A percentile compares a stretch with the other conserved stretches of the same genome.
Conservation (phyloP, 1,139 yeast genomes). For the Lodderomyces margitis region DNA sequence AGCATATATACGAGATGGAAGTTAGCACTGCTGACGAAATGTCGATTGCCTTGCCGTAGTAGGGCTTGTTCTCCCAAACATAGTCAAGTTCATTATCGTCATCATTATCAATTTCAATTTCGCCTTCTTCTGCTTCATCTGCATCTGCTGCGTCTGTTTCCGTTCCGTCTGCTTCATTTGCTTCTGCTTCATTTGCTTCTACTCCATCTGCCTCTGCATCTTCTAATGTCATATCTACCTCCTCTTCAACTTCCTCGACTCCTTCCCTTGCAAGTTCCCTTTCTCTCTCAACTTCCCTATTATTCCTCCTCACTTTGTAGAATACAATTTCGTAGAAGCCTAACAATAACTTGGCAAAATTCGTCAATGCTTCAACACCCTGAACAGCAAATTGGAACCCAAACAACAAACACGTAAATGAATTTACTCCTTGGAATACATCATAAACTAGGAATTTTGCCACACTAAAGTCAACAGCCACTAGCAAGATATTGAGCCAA, state of each 20-base stretch:
- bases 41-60: slow-evolving; percentile 59
- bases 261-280: slow-evolving; percentile 10
- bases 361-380: slow-evolving; percentile 53
- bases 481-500: slow-evolving; percentile 39
- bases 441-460: slow-evolving; percentile 60
- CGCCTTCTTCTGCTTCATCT: slow-evolving; percentile 11
- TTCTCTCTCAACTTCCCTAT: slow-evolving; percentile 5
- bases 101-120: slow-evolving; percentile 12
- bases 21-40: slow-evolving; percentile 46
- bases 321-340: slow-evolving; percentile 56
- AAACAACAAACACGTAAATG: slow-evolving; percentile 54
- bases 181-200: slow-evolving; percentile 25
- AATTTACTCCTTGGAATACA: slow-evolving; percentile 51
- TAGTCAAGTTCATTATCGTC: slow-evolving; percentile 54
- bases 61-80: slow-evolving; percentile 70
- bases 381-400: slow-evolving; percentile 77
- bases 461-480: slow-evolving; percentile 49
- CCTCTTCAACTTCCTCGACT: slow-evolving; percentile 12
- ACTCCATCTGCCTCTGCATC: slow-evolving; percentile 46
- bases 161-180: slow-evolving; percentile 51
- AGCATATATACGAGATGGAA: slow-evolving; percentile 31
- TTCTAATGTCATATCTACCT: slow-evolving; percentile 28
- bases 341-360: slow-evolving; percentile 48
- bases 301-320: slow-evolving; percentile 18
- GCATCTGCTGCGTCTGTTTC: slow-evolving; percentile 43